Evolutionary conservation across 805 yeast species (phyloP), one percentile per base, ranked within the genome.

Genomic region (Maudiozyma serrabonitensis): DNA sequence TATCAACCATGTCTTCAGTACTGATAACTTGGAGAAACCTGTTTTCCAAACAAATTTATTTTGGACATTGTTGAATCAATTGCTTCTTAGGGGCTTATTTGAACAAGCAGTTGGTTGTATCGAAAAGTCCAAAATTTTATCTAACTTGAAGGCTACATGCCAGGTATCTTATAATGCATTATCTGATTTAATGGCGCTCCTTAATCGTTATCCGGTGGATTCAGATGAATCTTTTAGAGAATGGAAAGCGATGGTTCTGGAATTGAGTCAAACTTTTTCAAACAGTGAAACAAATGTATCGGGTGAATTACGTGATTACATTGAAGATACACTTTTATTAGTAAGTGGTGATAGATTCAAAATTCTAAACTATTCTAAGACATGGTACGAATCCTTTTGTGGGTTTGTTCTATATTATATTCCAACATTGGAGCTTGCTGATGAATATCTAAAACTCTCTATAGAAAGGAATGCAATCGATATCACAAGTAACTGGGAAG

Each of bases 321-420:
- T 72, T 23, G 64, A 59, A 52, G 62, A 63, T 25, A 59, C 69
- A 6, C 51, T 73, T 25, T 50, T 59, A 15, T 53, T 73, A 18
- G 49, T 72, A 0, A 59, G 72, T 32, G 76, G 76, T 18, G 62
- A 69, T 44, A 65, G 69, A 45, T 55, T 59, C 38, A 70, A 80
- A 3, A 82, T 83, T 21, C 60, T 78, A 3, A 69, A 70, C 15
- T 71, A 69, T 56, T 75, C 86, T 15, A 69, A 70, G 6, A 65
- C 78, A 0, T 85, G 95, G 95, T 84, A 81, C 60, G 93, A 85
- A 58, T 71, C 81, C 13, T 72, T 79, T 39, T 67, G 74, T 39
- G 78, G 79, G 7, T 70, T 81, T n/a, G 61, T 79, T 9, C 65
- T 81, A 38, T 86, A 70, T 59, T 81, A 81, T 58, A 73, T 84